phyloP scores from a whole-genome alignment of 495 filamentous ascomycete genomes.

The Penicillium malachiteum region DNA sequence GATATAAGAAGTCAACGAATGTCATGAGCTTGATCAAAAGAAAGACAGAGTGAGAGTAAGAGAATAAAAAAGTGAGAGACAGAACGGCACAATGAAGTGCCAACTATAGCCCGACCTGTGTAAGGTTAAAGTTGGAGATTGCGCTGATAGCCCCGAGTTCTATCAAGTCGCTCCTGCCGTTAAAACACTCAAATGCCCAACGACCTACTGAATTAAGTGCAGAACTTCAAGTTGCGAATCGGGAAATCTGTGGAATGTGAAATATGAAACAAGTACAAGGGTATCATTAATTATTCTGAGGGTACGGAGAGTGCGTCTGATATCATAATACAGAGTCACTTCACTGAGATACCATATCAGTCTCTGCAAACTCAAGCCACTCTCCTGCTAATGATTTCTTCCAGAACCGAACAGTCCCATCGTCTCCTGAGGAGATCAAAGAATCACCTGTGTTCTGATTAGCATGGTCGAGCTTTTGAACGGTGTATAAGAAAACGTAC shows the following conservation, averaged over 20 bases:
- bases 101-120: too few species aligned
- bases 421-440: slow-evolving; percentile 50
- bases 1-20: slow-evolving; percentile 9
- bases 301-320: too few species aligned
- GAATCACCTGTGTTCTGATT: slow-evolving; percentile 37
- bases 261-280: slow-evolving; percentile 9
- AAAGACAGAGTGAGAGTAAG: background rate
- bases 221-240: too few species aligned
- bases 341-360: slow-evolving; percentile 41
- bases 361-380: slow-evolving; percentile 53
- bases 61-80: background rate
- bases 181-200: background rate
- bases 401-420: slow-evolving; percentile 52
- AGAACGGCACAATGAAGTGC: too few species aligned
- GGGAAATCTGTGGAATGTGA: too few species aligned
- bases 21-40: background rate
- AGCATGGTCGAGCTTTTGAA: too few species aligned
- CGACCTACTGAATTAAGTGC: background rate
- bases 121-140: background rate
- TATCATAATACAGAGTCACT: too few species aligned
- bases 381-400: slow-evolving; percentile 47
- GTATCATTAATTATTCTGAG: slow-evolving; percentile 20
- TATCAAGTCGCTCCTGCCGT: background rate
- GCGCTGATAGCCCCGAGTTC: background rate
- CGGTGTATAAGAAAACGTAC: slow-evolving; percentile 21